These are phyloP conservation scores for Mycena maculata DNA, from an alignment of 768 basidiomycete species.

Conservation along the genomic window DNA sequence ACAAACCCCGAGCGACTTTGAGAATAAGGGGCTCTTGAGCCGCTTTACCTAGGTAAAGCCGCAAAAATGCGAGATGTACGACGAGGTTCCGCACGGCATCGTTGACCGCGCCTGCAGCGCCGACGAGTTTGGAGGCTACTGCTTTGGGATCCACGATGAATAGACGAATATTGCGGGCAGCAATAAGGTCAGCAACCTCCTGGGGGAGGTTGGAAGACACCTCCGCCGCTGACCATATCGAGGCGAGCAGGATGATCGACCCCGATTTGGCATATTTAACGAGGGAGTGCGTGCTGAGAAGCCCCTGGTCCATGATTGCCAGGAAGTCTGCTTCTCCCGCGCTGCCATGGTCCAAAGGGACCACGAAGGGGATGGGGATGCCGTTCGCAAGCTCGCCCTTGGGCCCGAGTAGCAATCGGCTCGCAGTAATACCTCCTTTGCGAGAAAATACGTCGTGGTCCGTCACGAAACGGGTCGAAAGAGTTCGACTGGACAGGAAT, in stretches of 20 bases:
- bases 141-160: constrained; percentile 70
- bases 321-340: constrained; percentile 73
- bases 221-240: constrained; percentile 83
- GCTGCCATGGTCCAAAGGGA: constrained; percentile 66
- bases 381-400: constrained; percentile 49
- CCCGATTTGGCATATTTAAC: constrained; percentile 73
- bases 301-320: constrained; percentile 77
- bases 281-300: constrained; percentile 84
- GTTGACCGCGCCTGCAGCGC: constrained; percentile 46
- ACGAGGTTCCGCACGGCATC: constrained; percentile 66
- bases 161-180: constrained; percentile 64
- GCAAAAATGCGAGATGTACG: constrained; percentile 83
- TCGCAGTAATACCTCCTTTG: constrained; percentile 74
- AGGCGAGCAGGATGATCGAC: constrained; percentile 78
- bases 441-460: constrained; percentile 83
- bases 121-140: constrained; percentile 58
- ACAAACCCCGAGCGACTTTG: constrained; percentile 60
- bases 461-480: constrained; percentile 71
- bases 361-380: constrained; percentile 63
- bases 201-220: constrained; percentile 73
- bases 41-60: constrained; percentile 80
- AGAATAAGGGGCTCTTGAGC: constrained; percentile 65
- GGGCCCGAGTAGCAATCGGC: constrained; percentile 74
- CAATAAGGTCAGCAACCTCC: constrained; percentile 58
- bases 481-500: constrained; percentile 62